Conservation (phyloP, 352 stramenopile genomes). For the Globisporangium ultimum region DNA sequence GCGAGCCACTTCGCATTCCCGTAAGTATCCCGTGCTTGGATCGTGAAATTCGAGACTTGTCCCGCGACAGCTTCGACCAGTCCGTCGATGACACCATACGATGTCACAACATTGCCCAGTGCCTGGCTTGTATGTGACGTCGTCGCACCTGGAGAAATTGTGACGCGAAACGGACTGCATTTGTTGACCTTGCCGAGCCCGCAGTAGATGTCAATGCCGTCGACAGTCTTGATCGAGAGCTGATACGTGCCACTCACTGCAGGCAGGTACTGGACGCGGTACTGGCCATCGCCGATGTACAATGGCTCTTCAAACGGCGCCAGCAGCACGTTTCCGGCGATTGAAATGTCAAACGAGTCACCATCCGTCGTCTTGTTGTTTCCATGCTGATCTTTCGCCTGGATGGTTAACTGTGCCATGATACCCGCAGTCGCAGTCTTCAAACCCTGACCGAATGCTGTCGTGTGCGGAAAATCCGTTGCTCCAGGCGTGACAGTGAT, state of each 20-base stretch:
- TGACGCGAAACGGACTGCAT: conserved; percentile 93
- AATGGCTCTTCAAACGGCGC: conserved; percentile 62
- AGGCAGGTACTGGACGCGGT: conserved; percentile 87
- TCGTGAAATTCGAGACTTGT: conserved; percentile 91
- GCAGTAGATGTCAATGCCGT: conserved; percentile 95
- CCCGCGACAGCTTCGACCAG: conserved; percentile 91
- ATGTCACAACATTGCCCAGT: conserved; percentile 52
- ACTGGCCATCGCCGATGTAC: conserved; percentile 91
- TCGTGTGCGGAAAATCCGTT: conserved; percentile 95
- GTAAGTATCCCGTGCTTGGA: conserved; percentile 95
- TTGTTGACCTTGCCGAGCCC: conserved; percentile 87
- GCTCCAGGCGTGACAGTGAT: conserved; percentile 89
- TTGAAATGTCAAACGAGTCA: conserved; percentile 72
- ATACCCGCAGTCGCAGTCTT: conserved; percentile 79
- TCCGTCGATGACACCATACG: conserved; percentile 76
- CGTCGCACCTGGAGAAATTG: conserved; percentile 84
- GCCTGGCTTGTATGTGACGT: conserved; percentile 88
- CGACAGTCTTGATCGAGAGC: conserved; percentile 89
- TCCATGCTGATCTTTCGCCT: conserved; percentile 90
- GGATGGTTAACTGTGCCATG: conserved; percentile 88
- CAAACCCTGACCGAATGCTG: conserved; percentile 82
- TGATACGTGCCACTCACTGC: conserved; percentile 84
- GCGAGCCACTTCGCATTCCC: conserved; percentile 67
- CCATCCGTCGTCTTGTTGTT: conserved; percentile 89
- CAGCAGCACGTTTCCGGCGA: conserved; percentile 42